Conservation (phyloP, 2,329 filamentous ascomycete species). For the Aspergillus sp. region DNA sequence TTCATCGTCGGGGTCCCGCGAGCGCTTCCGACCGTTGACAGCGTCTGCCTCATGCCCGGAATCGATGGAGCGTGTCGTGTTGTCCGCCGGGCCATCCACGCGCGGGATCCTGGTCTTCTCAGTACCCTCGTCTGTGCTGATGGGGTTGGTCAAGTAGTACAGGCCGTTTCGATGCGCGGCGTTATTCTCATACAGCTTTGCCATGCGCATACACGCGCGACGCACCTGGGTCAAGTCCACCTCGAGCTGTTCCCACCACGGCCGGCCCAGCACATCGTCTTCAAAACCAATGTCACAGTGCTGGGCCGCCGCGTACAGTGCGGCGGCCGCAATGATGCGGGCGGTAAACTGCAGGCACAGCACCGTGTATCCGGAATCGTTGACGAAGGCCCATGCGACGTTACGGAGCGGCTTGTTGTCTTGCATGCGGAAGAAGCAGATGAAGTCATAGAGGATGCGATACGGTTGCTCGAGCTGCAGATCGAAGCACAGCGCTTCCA, state of each 20-base stretch:
- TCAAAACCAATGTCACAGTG: conserved; percentile 71
- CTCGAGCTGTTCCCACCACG: conserved; percentile 84
- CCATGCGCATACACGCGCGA: conserved; percentile 74
- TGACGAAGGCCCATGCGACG: conserved; percentile 89
- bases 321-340: conserved; percentile 77
- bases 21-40: conserved; percentile 43
- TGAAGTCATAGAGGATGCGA: conserved; percentile 76
- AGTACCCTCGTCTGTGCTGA: conserved; percentile 35
- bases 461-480: conserved; percentile 88
- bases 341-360: conserved; percentile 80
- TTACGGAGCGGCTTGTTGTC: conserved; percentile 82
- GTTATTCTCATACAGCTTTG: conserved; percentile 53
- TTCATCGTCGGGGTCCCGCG: conserved; percentile 37
- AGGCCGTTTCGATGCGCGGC: conserved; percentile 47
- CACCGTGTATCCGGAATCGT: conserved; percentile 82
- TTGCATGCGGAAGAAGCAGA: conserved; percentile 70
- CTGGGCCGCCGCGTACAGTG: conserved; percentile 82
- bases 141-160: conserved; percentile 43
- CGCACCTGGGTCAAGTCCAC: conserved; percentile 71
- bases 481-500: conserved; percentile 92
- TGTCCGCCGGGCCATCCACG: conserved; percentile 28
- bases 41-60: conserved; percentile 13
- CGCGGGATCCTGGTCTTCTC: conserved; percentile 41
- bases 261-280: conserved; percentile 70
- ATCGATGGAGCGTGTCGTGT: conserved; percentile 1